Base-by-base conservation (phyloP, 208 protist species). In the Herpetomonas samuelpessoai region DNA sequence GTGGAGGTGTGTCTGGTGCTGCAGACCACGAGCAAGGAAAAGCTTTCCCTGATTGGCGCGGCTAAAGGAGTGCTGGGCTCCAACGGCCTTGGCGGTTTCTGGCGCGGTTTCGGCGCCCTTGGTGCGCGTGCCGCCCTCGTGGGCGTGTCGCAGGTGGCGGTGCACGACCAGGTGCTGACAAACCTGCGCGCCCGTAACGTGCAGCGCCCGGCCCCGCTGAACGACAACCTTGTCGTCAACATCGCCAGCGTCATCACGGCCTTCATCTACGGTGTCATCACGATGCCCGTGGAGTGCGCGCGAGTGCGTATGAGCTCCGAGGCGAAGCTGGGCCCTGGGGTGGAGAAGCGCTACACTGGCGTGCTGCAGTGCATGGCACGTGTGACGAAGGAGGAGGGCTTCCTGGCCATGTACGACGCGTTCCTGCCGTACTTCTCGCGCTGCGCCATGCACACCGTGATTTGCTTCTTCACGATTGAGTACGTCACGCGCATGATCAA, bases 381-480 rank as follows among this genome's bases (percentile, higher is more conserved):
- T 19, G 81, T 95, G 52, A 68, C 70, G 25, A 67, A 71, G 53
- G 89, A 92, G 70, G 84, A 96, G 64, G 89, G 91, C 39, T 60
- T 86, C 21, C 30, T 81, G 59, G 71, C 80, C 19, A 81, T 97
- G 74, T 97, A 89, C 69, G 75, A 81, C 48, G 79, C 91, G 25
- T 97, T 86, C 71, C 16, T 89, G 28, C 93, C 93, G 1, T 97
- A 97, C 74, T 95, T 92, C 53, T 67, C 70, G 54, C 81, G 91
- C 45, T 96, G 89, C 65, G 81, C 85, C 38, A 76, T 70, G 35
- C 91, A 97, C 73, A 97, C 93, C 2, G 63, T 97, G 18, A 59
- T 84, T 0, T 96, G 88, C 74, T 97, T 97, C 75, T 93, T 96
- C 65, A 30, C 65, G 26, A 87, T 97, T 58, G 93, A 97, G 65